A percentile compares a stretch with the other conserved stretches of the same genome.
These are phyloP conservation scores for Tulasnella sp. DNA, from an alignment of 768 basidiomycete species.

Conservation along the genomic window DNA sequence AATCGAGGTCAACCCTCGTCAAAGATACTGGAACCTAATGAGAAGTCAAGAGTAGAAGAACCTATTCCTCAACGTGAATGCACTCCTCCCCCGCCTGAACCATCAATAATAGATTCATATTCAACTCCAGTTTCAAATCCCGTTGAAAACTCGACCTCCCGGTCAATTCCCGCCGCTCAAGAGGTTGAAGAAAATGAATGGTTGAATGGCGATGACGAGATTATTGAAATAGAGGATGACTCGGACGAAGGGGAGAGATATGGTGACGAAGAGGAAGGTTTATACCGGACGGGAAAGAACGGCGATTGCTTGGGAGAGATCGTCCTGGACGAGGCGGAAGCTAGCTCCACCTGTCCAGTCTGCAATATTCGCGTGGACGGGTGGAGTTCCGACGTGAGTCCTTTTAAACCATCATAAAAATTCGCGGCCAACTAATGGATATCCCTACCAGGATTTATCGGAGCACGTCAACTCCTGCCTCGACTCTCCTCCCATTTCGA, in stretches of 20 bases:
- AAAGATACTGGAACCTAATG: neutral
- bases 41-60: neutral
- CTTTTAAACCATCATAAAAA: conserved; percentile 25
- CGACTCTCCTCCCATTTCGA: conserved; percentile 30
- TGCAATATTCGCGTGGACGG: conserved; percentile 30
- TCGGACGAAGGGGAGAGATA: conserved; percentile 21
- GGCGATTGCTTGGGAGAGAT: conserved; percentile 24
- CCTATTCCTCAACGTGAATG: neutral
- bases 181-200: conserved; percentile 43
- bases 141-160: no score
- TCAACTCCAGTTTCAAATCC: neutral
- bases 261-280: conserved; percentile 27
- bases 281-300: conserved; percentile 27
- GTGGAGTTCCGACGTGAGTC: conserved; percentile 28
- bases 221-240: conserved; percentile 33
- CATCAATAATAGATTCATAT: neutral
- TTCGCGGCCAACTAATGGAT: neutral
- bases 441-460: conserved; percentile 38
- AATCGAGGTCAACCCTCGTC: neutral
- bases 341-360: conserved; percentile 27
- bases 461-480: conserved; percentile 54
- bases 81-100: neutral
- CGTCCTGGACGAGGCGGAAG: conserved; percentile 1
- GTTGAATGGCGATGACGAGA: conserved; percentile 69
- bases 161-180: neutral